phyloP scores from a whole-genome alignment of 2,329 filamentous ascomycete species.

The Colletotrichum tofieldiae region DNA sequence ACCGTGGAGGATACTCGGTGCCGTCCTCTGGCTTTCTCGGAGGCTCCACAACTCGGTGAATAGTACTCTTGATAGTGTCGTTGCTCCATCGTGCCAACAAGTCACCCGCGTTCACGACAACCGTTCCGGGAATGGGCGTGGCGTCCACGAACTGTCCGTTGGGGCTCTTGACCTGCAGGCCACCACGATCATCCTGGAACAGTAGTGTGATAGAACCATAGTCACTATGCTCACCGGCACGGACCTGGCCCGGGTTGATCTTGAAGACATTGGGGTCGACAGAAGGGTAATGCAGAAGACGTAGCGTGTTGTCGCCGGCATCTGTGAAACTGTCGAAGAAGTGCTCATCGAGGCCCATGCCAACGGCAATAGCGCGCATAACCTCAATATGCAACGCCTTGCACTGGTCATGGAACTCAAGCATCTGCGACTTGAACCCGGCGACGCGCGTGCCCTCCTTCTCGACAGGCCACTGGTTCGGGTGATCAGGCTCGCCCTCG shows the following conservation, averaged over 20 bases:
- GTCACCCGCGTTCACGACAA: constrained; percentile 93
- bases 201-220: constrained; percentile 75
- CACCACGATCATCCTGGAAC: constrained; percentile 72
- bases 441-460: constrained; percentile 63
- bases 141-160: constrained; percentile 86
- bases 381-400: constrained; percentile 82
- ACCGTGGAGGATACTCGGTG: constrained; percentile 80
- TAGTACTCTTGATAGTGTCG: constrained; percentile 90
- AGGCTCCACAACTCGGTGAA: constrained; percentile 92
- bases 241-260: constrained; percentile 77
- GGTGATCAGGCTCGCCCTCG: constrained; percentile 70
- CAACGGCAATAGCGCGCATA: constrained; percentile 89
- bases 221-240: constrained; percentile 84
- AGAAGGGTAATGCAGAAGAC: constrained; percentile 83
- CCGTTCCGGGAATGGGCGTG: constrained; percentile 83
- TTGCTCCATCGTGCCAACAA: constrained; percentile 91
- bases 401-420: constrained; percentile 81
- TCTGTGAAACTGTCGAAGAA: constrained; percentile 87
- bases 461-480: constrained; percentile 83
- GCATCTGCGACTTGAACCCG: constrained; percentile 81
- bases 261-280: constrained; percentile 77
- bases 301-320: constrained; percentile 78
- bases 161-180: constrained; percentile 76
- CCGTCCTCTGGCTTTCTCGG: constrained; percentile 69
- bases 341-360: constrained; percentile 77